A percentile compares a stretch with the other conserved stretches of the same genome.
phyloP scores from a whole-genome alignment of 163 green algal species.

The Smithsoniella earleae region DNA sequence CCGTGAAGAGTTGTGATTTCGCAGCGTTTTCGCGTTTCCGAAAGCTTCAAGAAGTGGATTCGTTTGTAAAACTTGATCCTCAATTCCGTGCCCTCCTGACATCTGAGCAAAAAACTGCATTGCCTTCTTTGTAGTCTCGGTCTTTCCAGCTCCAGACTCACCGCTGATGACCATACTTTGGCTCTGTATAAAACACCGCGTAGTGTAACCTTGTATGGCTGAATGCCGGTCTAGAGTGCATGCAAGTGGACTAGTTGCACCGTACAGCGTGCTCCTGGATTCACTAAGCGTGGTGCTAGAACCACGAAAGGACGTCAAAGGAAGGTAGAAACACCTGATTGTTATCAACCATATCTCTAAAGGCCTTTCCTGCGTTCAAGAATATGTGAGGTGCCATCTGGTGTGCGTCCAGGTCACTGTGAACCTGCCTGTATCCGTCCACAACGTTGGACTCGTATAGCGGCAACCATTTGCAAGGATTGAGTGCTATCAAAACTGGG shows the following conservation, averaged over 20 bases:
- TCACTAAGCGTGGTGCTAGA: too few species aligned
- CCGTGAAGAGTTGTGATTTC: slow-evolving; percentile 84
- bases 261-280: too few species aligned
- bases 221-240: too few species aligned
- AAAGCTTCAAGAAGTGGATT: slow-evolving; percentile 94
- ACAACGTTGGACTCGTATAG: slow-evolving; percentile 67
- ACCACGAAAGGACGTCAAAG: too few species aligned
- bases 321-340: too few species aligned
- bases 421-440: slow-evolving; percentile 50
- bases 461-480: slow-evolving; percentile 76
- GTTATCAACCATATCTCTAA: slow-evolving; percentile 48
- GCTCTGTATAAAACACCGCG: too few species aligned
- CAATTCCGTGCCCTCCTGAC: slow-evolving; percentile 64
- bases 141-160: slow-evolving; percentile 77
- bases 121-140: slow-evolving; percentile 85
- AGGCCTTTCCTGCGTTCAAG: slow-evolving; percentile 65
- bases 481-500: slow-evolving; percentile 82
- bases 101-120: slow-evolving; percentile 83
- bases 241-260: too few species aligned
- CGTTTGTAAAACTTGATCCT: slow-evolving; percentile 52
- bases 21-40: slow-evolving; percentile 89
- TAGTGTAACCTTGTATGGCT: too few species aligned
- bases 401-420: slow-evolving; percentile 38
- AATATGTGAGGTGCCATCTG: slow-evolving; percentile 72
- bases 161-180: slow-evolving; percentile 78